Evolutionary conservation across 208 protist species (phyloP), one percentile per base, ranked within the genome.

Genomic region (Wallacemonas sp.): DNA sequence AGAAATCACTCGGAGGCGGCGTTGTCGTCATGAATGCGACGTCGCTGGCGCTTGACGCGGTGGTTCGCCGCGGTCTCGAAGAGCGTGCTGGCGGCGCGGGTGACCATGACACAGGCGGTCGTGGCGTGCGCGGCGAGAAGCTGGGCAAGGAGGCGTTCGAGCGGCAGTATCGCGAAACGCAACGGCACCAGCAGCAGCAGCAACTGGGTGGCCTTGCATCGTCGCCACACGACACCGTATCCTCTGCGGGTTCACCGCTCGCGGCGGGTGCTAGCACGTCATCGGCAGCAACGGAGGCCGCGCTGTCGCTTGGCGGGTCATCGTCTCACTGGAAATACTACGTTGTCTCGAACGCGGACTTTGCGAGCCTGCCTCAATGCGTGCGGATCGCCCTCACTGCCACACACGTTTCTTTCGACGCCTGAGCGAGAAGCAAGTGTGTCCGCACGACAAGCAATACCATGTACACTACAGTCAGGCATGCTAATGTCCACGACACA

Each of bases 101-200:
- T 16, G 17, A 16, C 34, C 26, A 48, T 1, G 60, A n/a, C 19
- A 16, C 32, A 5, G 39, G n/a, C 2, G 43, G 19, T n/a, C 33
- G 47, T 11, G n/a, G 32, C n/a, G 24, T 23, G n/a, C 57, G 38
- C 38, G 60, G 29, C 48, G 12, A 33, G 32, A 43, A 47, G 2
- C 29, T 85, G 2, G 75, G 80, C 2, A 85, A 85, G 64, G 63
- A 65, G 9, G 76, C 72, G 1, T 72, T 69, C 14, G 56, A 82
- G 36, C 65, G 75, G 16, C 65, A 78, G 54, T 85, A 61, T 54
- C 75, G 75, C 1, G 52, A 74, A 41, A 29, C 54, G 21, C 78
- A 77, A 38, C 38, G 60, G 17, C 47, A 32, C 19, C 47, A 55
- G 26, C n/a, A n/a, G n/a, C n/a, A n/a, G n/a, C n/a, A n/a, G n/a